These are phyloP conservation scores for Suhomyces terraborum DNA, from an alignment of 1,139 yeast species.

Conservation along the genomic window DNA sequence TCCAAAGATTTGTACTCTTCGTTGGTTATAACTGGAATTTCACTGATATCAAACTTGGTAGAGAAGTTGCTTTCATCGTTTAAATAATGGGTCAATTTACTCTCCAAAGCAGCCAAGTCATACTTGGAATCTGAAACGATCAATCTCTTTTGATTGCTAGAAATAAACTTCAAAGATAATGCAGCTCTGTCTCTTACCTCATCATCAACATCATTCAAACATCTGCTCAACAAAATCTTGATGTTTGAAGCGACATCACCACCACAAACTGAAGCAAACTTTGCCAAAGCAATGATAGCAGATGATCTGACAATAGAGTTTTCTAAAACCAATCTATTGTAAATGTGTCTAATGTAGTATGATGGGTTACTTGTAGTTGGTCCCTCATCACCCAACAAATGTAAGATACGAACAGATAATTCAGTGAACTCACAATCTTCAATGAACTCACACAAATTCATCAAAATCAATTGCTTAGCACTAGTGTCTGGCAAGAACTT, in stretches of 20 bases:
- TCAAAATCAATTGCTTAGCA: slow-evolving; percentile 83
- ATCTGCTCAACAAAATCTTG: slow-evolving; percentile 74
- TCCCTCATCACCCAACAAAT: slow-evolving; percentile 91
- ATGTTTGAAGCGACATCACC: slow-evolving; percentile 68
- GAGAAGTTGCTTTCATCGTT: slow-evolving; percentile 59
- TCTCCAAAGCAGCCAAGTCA: slow-evolving; percentile 77
- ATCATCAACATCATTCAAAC: slow-evolving; percentile 87
- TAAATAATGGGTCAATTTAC: slow-evolving; percentile 72
- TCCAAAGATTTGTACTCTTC: slow-evolving; percentile 68
- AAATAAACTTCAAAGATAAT: slow-evolving; percentile 70
- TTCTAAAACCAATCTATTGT: slow-evolving; percentile 93
- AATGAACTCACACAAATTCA: slow-evolving; percentile 91
- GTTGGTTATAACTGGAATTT: slow-evolving; percentile 61
- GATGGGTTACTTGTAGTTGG: slow-evolving; percentile 87
- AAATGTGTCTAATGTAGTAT: slow-evolving; percentile 90
- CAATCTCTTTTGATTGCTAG: slow-evolving; percentile 51
- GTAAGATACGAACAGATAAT: slow-evolving; percentile 86
- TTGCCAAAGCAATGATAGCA: slow-evolving; percentile 89
- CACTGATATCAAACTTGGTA: slow-evolving; percentile 68
- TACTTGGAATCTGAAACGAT: slow-evolving; percentile 69
- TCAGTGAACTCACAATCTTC: slow-evolving; percentile 98
- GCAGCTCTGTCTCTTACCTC: slow-evolving; percentile 99
- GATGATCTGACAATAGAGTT: slow-evolving; percentile 94
- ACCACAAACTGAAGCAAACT: slow-evolving; percentile 83
- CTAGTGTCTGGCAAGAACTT: slow-evolving; percentile 72